Base-by-base conservation (phyloP, 208 protist genomes). In the Trypanosoma avium region DNA sequence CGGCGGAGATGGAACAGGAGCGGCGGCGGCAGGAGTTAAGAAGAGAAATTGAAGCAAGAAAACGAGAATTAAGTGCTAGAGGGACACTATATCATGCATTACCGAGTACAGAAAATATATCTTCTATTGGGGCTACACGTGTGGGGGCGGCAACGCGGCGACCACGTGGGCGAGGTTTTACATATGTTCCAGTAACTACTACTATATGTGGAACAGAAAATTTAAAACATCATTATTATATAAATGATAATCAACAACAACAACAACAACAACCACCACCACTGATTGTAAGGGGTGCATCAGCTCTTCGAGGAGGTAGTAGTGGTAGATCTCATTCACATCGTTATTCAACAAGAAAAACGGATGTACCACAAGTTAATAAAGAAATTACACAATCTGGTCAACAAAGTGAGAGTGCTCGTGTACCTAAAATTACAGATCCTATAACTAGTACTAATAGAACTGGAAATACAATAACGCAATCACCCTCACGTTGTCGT, bases 1-100 rank as follows among this genome's bases (percentile, higher is more conserved):
- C 75, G 22, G 57, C 81, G 0, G 61, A 81, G 30, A 50, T 60
- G 32, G 89, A 95, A 61, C 79, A 83, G 36, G 53, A 81, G 35
- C 43, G 58, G 8, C 89, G 89, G 4, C 63, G 84, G 22, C 75
- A 78, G 22, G 61, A 80, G 58, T 67, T 95, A 45, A 86, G 83
- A 29, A 67, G 54, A 8, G 89, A 95, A 62, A 73, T 95, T 33
- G 61, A 69, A n/a, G 73, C 55, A 13, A 81, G 84, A 9, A 76
- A 71, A 30, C 71, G 59, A 3, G 81, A 88, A 42, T 67, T 88
- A 26, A 53, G 32, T 7, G 63, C 58, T n/a, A n/a, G n/a, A n/a
- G n/a, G n/a, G n/a, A n/a, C n/a, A n/a, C n/a, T n/a, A n/a, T n/a
- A n/a, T n/a, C n/a, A n/a, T n/a, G n/a, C n/a, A n/a, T n/a, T n/a